Evolutionary conservation across 768 basidiomycete species (phyloP), one percentile per base, ranked within the genome.

Genomic region (Termitomyces sp.): DNA sequence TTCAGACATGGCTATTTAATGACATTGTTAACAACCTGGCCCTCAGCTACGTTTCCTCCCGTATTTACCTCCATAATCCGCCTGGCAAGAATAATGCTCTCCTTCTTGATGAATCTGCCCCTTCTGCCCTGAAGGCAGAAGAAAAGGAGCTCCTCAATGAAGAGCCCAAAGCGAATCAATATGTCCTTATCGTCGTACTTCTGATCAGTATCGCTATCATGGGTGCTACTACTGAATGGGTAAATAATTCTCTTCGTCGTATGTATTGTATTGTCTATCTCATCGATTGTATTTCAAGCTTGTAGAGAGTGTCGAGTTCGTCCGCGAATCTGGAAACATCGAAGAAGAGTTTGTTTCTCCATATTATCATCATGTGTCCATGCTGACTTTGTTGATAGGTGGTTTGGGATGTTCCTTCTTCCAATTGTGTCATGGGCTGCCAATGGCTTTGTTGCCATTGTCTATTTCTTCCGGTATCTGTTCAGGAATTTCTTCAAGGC

Each of bases 371-470:
- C 47, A 0, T 0, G 47, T 10, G 7, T 48, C 5, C 35, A 25
- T 27, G n/a, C 13, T 59, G 15, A 40, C 44, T 50, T 20, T 3
- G 13, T 52, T 52, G 13, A 36, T 47, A 86, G 85, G 62, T 89
- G 83, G 84, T 88, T 90, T 63, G 88, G 88, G 16, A 69, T 91
- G 56, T 74, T 89, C 43, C 73, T 91, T 9, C 77, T 91, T 2
- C 89, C 89, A 0, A 69, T 89, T 48, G 79, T 88, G 7, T 88
- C 88, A 3, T 91, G 86, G 69, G 81, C 84, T 4, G 87, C 84
- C 3, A 86, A 90, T 65, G 89, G 83, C 38, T 69, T 79, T 16
- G 73, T 89, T 31, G 80, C 86, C 0, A 67, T 83, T 25, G 71
- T 78, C 15, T 85, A 79, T 66, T 88, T 85, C 68, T 27, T 80